Evolutionary conservation across 805 yeast genomes (phyloP).

Genomic region (Ogataea naganishii): DNA sequence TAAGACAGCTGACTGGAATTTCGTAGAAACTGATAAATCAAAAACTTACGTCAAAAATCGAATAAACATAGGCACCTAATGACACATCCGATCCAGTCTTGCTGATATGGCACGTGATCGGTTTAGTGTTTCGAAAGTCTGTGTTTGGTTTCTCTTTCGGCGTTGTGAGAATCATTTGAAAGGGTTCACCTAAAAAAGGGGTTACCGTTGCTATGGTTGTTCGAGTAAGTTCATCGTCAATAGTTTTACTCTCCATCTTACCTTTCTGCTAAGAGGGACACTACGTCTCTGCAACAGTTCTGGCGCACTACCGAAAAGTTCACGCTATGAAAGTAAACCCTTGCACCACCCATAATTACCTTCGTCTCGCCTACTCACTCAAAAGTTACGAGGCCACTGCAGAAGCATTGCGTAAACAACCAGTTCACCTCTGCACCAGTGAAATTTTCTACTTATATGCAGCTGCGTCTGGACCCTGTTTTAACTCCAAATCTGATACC

Average conservation of each 20-base stretch:
- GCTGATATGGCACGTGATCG: constrained; percentile 29
- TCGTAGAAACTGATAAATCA: neutral
- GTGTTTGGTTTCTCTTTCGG: constrained; percentile 12
- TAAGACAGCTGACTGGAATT: constrained; percentile 3
- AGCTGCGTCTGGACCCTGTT: no score
- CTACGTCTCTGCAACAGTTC: no score
- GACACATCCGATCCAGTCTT: constrained; percentile 19
- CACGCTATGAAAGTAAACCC: no score
- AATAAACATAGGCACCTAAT: constrained; percentile 37
- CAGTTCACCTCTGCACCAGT: no score
- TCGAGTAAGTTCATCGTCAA: constrained; percentile 4
- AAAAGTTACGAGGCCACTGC: no score
- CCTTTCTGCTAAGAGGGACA: no score
- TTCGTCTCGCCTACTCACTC: no score
- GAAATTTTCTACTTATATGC: no score
- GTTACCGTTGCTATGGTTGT: constrained; percentile 11
- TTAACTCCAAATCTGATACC: no score
- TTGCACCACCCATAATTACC: no score
- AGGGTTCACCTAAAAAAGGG: constrained; percentile 18
- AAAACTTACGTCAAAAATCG: constrained; percentile 26
- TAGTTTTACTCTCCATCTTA: constrained; percentile 4
- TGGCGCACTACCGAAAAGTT: no score
- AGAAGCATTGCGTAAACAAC: no score
- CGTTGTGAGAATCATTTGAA: constrained; percentile 14
- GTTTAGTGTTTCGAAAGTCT: constrained; percentile 13